A percentile compares a stretch with the other conserved stretches of the same genome.
Evolutionary conservation across 2,329 filamentous ascomycete genomes (phyloP).

Genomic region (Microdochium nivale): DNA sequence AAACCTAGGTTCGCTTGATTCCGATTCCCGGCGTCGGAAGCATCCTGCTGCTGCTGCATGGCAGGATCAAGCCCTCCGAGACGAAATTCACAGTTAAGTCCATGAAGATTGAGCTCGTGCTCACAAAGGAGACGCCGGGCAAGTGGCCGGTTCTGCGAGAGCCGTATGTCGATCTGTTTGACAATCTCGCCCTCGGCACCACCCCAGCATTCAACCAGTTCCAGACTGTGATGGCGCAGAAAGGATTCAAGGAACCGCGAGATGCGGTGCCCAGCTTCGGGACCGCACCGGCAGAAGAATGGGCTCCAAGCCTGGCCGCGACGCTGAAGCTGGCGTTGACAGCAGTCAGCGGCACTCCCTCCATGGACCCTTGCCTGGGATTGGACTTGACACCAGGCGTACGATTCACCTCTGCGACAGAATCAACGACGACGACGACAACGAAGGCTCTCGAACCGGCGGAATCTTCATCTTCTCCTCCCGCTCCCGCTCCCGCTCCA

Average conservation of each 20-base stretch:
- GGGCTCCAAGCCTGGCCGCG: not conserved
- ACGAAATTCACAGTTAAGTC: slow-evolving; percentile 60
- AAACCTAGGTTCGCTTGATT: slow-evolving; percentile 8
- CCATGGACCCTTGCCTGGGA: too few relatives aligned
- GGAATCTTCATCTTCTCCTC: slow-evolving; percentile 2
- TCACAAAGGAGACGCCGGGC: slow-evolving; percentile 58
- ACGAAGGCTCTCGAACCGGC: too few relatives aligned
- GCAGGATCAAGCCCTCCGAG: slow-evolving; percentile 48
- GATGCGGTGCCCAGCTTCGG: not conserved
- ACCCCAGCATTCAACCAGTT: slow-evolving; percentile 10
- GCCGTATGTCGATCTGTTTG: slow-evolving; percentile 30
- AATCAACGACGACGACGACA: too few relatives aligned
- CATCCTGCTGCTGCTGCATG: slow-evolving; percentile 57
- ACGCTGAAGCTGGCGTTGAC: not conserved
- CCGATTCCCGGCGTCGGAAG: slow-evolving; percentile 41
- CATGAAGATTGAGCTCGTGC: slow-evolving; percentile 70
- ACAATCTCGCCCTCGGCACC: slow-evolving; percentile 11
- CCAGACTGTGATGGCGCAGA: slow-evolving; percentile 6
- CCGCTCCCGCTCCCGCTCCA: slow-evolving; percentile 2
- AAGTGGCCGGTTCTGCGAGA: slow-evolving; percentile 55
- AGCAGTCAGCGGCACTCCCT: too few relatives aligned
- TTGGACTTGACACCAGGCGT: too few relatives aligned
- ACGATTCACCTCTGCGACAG: too few relatives aligned
- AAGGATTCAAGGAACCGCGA: slow-evolving; percentile 8
- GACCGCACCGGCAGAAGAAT: not conserved